Conservation (phyloP, 768 basidiomycete genomes). For the Pulveroboletus sp. region DNA sequence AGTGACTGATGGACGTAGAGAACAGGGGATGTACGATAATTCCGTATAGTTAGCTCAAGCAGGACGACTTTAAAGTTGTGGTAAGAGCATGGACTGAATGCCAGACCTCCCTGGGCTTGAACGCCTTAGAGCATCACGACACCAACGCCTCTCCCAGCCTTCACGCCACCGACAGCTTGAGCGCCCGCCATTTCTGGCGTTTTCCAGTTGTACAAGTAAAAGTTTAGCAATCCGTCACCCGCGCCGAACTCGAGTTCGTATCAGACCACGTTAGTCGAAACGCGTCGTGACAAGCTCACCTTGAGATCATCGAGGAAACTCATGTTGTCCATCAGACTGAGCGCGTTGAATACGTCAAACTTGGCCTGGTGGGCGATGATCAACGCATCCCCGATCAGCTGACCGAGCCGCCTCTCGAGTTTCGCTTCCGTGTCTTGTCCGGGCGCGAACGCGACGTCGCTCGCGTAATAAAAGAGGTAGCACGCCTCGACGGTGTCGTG, state of each 20-base stretch:
- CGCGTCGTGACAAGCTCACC: slow-evolving; percentile 39
- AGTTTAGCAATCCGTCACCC: slow-evolving; percentile 89
- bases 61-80: neutral
- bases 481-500: slow-evolving; percentile 81
- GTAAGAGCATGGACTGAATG: too few species aligned
- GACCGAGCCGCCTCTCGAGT: slow-evolving; percentile 65
- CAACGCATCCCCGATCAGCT: slow-evolving; percentile 76
- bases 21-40: slow-evolving; percentile 6
- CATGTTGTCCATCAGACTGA: slow-evolving; percentile 94
- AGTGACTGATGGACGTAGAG: slow-evolving; percentile 50
- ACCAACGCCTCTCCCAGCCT: slow-evolving; percentile 79
- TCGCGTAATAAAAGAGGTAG: slow-evolving; percentile 95
- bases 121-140: slow-evolving; percentile 82
- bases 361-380: slow-evolving; percentile 76
- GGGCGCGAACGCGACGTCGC: slow-evolving; percentile 63
- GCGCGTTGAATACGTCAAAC: slow-evolving; percentile 95
- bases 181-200: slow-evolving; percentile 77
- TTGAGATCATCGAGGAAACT: slow-evolving; percentile 78
- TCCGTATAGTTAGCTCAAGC: slow-evolving; percentile 1
- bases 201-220: slow-evolving; percentile 94
- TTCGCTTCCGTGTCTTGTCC: slow-evolving; percentile 56
- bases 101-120: too few species aligned
- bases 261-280: slow-evolving; percentile 4
- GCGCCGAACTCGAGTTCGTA: slow-evolving; percentile 69
- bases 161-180: slow-evolving; percentile 41